Percentiles rank a stretch among this genome's conserved stretches.
These are phyloP conservation scores for Botryotinia narcissicola DNA, from an alignment of 2,329 filamentous ascomycete genomes.

Conservation along the genomic window DNA sequence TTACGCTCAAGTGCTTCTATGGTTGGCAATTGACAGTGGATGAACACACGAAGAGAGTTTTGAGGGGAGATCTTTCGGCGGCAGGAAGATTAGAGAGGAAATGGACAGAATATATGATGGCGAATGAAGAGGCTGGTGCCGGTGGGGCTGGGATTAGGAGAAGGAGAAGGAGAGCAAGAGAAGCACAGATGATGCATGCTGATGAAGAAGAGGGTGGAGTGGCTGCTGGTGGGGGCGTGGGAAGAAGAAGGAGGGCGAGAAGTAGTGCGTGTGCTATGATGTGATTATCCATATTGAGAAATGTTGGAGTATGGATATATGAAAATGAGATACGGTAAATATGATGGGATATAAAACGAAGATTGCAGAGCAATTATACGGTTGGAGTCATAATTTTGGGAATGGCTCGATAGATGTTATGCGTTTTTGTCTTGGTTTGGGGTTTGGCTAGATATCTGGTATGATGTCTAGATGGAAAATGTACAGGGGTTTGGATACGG, in stretches of 20 bases:
- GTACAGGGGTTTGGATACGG: neutral
- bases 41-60: slow-evolving; percentile 83
- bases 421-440: neutral
- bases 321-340: slow-evolving; percentile 4
- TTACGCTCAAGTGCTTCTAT: slow-evolving; percentile 89
- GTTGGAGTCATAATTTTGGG: neutral
- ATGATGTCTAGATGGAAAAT: neutral
- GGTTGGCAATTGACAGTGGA: slow-evolving; percentile 94
- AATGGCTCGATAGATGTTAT: neutral
- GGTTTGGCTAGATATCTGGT: neutral
- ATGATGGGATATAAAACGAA: slow-evolving; percentile 3
- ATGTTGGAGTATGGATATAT: neutral
- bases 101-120: slow-evolving; percentile 94
- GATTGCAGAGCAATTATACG: neutral
- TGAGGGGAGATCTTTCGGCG: slow-evolving; percentile 70
- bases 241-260: slow-evolving; percentile 58
- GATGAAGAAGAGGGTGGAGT: slow-evolving; percentile 71
- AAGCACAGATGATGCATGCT: slow-evolving; percentile 76
- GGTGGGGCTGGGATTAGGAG: slow-evolving; percentile 65
- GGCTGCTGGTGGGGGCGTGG: slow-evolving; percentile 42
- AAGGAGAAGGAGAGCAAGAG: slow-evolving; percentile 72
- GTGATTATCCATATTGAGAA: slow-evolving; percentile 45
- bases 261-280: slow-evolving; percentile 64
- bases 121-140: slow-evolving; percentile 77
- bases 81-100: slow-evolving; percentile 81